Conservation (phyloP, 495 filamentous ascomycete species). For the Daldinia childiae region DNA sequence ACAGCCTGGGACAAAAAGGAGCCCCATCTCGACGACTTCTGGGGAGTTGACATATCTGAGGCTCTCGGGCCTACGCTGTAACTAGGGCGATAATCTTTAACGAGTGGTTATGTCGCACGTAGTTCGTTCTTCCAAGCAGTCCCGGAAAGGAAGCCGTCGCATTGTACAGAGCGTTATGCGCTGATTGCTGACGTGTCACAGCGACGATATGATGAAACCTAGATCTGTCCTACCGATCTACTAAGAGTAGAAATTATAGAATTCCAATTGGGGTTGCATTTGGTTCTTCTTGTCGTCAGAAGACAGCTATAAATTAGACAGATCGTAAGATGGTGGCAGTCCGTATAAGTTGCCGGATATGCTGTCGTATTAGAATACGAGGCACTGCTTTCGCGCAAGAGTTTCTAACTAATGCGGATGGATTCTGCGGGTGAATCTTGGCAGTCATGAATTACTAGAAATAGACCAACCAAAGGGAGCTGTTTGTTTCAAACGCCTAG, state of each 20-base stretch:
- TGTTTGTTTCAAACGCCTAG: conserved; percentile 5
- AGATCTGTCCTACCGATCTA: conserved; percentile 13
- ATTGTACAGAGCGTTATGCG: conserved; percentile 34
- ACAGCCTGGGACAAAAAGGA: conserved; percentile 91
- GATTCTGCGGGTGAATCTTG: conserved; percentile 10
- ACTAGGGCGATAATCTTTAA: conserved; percentile 9
- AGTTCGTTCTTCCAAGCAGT: conserved; percentile 24
- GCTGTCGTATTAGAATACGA: conserved; percentile 1
- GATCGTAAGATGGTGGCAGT: neutral
- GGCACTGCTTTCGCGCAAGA: neutral
- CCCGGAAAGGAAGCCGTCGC: conserved; percentile 38
- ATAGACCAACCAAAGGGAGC: neutral
- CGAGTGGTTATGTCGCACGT: conserved; percentile 22
- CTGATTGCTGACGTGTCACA: conserved; percentile 37
- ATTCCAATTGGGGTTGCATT: conserved; percentile 13
- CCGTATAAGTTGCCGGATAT: neutral
- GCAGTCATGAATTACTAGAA: conserved; percentile 3
- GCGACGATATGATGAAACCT: conserved; percentile 23
- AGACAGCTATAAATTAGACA: neutral
- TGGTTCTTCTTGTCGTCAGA: neutral
- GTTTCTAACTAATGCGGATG: neutral
- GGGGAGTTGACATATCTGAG: conserved; percentile 50
- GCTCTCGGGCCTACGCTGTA: conserved; percentile 19
- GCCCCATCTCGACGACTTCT: conserved; percentile 72
- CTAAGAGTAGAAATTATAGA: conserved; percentile 1